A percentile compares a stretch with the other conserved stretches of the same genome.
Conservation (phyloP, 2,329 filamentous ascomycete species). For the Diaporthe velutina region DNA sequence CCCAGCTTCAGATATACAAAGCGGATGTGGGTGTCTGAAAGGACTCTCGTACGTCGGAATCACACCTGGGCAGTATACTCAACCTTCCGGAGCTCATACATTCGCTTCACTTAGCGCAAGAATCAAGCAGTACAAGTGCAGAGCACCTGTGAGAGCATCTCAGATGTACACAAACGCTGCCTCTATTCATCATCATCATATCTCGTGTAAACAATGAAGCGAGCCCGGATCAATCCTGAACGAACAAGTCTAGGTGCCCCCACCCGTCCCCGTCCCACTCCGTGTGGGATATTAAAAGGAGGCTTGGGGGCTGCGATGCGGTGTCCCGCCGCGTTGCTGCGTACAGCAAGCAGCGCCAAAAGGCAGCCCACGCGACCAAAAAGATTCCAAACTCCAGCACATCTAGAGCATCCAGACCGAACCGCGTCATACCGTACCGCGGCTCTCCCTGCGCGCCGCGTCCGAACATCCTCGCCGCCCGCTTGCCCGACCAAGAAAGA, state of each 20-base stretch:
- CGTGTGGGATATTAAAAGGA: background rate
- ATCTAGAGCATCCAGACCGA: background rate
- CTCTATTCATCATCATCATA: slow-evolving; percentile 15
- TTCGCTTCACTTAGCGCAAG: background rate
- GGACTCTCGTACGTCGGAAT: background rate
- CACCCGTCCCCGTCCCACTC: background rate
- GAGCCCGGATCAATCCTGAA: background rate
- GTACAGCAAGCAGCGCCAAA: background rate
- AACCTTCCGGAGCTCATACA: background rate
- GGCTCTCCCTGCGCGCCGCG: too few relatives aligned
- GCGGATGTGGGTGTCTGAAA: background rate
- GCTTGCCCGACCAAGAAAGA: slow-evolving; percentile 11
- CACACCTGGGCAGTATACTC: too few relatives aligned
- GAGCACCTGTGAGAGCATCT: too few relatives aligned
- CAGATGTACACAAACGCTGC: background rate
- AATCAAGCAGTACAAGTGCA: background rate
- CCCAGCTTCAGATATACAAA: background rate
- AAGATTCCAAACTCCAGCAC: background rate
- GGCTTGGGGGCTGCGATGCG: background rate
- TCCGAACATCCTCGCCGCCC: background rate
- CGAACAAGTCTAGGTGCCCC: background rate
- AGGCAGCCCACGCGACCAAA: background rate
- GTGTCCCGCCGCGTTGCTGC: background rate
- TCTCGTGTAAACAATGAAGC: slow-evolving; percentile 2
- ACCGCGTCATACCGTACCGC: background rate